phyloP scores from a whole-genome alignment of 495 filamentous ascomycete species.

The Aeminium ludgeri region DNA sequence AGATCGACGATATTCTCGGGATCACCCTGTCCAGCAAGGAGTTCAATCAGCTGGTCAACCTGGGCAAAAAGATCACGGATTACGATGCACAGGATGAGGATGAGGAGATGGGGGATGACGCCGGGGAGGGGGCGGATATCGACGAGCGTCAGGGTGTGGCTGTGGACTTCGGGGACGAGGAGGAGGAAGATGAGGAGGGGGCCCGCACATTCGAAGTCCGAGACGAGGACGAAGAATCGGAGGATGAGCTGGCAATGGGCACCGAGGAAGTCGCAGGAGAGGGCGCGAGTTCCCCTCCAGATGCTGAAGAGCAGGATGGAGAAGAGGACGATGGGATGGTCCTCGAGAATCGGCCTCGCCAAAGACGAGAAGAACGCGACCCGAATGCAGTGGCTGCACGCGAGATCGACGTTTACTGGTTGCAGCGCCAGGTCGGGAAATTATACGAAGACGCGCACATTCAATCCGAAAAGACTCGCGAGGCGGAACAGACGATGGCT shows the following conservation, averaged over 20 bases:
- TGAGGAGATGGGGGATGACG: conserved; percentile 56
- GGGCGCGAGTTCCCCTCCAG: conserved; percentile 36
- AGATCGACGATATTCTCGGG: conserved; percentile 84
- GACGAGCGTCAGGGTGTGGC: conserved; percentile 93
- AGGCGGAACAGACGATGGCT: conserved; percentile 64
- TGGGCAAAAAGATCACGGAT: conserved; percentile 98
- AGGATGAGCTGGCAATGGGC: conserved; percentile 37
- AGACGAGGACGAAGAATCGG: conserved; percentile 55
- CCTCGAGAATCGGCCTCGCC: conserved; percentile 43
- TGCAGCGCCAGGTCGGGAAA: conserved; percentile 78
- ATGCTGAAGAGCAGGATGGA: conserved; percentile 30
- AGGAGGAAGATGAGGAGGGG: conserved; percentile 79
- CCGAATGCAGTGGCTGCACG: conserved; percentile 55
- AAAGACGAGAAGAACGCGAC: conserved; percentile 29
- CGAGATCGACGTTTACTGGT: conserved; percentile 94
- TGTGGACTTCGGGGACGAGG: conserved; percentile 86
- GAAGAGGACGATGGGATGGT: conserved; percentile 45
- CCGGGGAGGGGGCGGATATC: conserved; percentile 42
- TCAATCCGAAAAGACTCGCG: conserved; percentile 72
- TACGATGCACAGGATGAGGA: conserved; percentile 96
- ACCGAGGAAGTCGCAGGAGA: conserved; percentile 32
- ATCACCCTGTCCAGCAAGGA: conserved; percentile 68
- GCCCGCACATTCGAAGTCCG: conserved; percentile 60
- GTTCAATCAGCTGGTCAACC: conserved; percentile 91
- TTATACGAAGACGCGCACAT: conserved; percentile 80